These are phyloP conservation scores for Blastobotrys persicus DNA, from an alignment of 1,139 yeast species.

Conservation along the genomic window DNA sequence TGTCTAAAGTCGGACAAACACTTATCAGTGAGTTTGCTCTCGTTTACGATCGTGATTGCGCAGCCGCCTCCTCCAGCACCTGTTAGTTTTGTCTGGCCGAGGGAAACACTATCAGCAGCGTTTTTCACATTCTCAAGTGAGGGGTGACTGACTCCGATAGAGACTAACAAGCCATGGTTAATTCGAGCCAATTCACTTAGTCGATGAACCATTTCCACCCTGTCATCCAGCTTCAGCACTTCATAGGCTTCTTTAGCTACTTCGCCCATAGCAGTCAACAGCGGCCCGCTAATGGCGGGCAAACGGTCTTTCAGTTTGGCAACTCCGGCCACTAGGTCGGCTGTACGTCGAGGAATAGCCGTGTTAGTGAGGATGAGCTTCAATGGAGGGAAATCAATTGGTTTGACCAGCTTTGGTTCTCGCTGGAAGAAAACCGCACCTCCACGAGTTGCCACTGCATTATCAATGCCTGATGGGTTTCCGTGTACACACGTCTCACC, in stretches of 20 bases:
- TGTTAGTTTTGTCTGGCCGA: slow-evolving; percentile 91
- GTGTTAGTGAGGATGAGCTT: slow-evolving; percentile 80
- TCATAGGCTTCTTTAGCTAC: slow-evolving; percentile 65
- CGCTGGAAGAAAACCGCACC: slow-evolving; percentile 92
- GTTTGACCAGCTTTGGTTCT: slow-evolving; percentile 30
- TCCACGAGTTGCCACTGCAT: slow-evolving; percentile 93
- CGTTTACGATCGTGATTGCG: slow-evolving; percentile 75
- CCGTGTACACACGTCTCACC: slow-evolving; percentile 98
- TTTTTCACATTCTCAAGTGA: slow-evolving; percentile 69
- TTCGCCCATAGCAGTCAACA: slow-evolving; percentile 51
- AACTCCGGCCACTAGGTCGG: slow-evolving; percentile 77
- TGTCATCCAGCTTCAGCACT: slow-evolving; percentile 13
- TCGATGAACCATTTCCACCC: slow-evolving; percentile 11
- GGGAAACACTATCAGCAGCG: slow-evolving; percentile 54
- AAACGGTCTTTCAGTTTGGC: slow-evolving; percentile 51
- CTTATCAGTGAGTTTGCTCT: slow-evolving; percentile 38
- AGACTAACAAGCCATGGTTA: slow-evolving; percentile 83
- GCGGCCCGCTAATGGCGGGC: slow-evolving; percentile 54
- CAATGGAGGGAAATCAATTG: slow-evolving; percentile 58
- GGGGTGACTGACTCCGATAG: slow-evolving; percentile 93
- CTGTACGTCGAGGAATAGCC: slow-evolving; percentile 81
- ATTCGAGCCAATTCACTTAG: slow-evolving; percentile 69
- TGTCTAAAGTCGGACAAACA: slow-evolving; percentile 38
- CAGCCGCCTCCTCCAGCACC: slow-evolving; percentile 99
- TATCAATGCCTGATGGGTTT: slow-evolving; percentile 95